Evolutionary conservation across 2,329 filamentous ascomycete species (phyloP), one percentile per base, ranked within the genome.

Genomic region (Hirsutella thompsonii): DNA sequence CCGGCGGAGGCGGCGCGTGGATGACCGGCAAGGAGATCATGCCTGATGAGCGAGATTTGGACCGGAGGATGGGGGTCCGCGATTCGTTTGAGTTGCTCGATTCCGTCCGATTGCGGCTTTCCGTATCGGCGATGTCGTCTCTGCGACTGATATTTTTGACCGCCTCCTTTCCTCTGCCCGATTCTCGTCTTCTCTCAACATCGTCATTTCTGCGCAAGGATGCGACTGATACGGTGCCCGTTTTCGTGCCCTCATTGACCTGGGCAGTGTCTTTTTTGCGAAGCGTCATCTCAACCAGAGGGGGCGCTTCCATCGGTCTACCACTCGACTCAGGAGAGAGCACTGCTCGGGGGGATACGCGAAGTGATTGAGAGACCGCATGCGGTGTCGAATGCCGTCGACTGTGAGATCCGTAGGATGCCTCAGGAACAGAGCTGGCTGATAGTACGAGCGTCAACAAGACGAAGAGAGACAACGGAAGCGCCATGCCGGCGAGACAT

Each of bases 11-110:
- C 38, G 50, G 47, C 14, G 54, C 54, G 38, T 55, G 50, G 14
- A 57, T 48, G 2, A 59, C 54, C 23, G 59, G 52, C 39, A 60
- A 45, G 1, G 54, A 55, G 11, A 58, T 18, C 2, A 51, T 47
- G 8, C 52, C 48, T 2, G 47, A 37, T 11, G 34, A 36, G 8
- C 11, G 13, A 18, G 10, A 8, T 20, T 5, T 18, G 16, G 34
- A 16, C 5, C 23, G 23, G 23, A 26, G 23, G 23, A 11, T 26
- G 23, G 11, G 6, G 23, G 23, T 26, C 11, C 23, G 23, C 23
- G 6, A 6, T 26, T 6, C 11, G 23, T 26, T 6, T 26, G 23
- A 11, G 11, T n/a, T n/a, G n/a, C n/a, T 18, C 18, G 16, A 10
- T 11, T 36, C 16, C 20, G 11, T 18, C 10, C 16, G 8, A 19